A percentile compares a stretch with the other conserved stretches of the same genome.
Evolutionary conservation across 352 stramenopile species (phyloP).

Genomic region (Peronospora farinosa): DNA sequence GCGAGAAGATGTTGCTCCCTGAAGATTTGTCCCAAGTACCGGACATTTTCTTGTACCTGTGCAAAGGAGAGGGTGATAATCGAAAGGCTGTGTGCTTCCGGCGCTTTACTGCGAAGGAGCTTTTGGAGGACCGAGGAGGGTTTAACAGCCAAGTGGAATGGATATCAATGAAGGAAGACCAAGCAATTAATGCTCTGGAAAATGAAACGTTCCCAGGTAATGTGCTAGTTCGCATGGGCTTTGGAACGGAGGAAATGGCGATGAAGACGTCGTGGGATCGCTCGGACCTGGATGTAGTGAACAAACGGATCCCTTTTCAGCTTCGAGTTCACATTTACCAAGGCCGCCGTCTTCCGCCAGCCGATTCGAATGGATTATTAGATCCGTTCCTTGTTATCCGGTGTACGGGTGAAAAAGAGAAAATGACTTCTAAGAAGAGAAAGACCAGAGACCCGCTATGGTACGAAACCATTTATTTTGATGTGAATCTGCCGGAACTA

Average conservation of each 20-base stretch:
- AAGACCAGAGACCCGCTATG: slow-evolving; percentile 80
- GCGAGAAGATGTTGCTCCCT: slow-evolving; percentile 64
- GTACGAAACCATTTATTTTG: slow-evolving; percentile 86
- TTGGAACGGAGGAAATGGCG: slow-evolving; percentile 68
- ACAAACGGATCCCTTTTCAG: slow-evolving; percentile 77
- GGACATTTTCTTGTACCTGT: slow-evolving; percentile 87
- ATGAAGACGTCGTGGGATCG: slow-evolving; percentile 49
- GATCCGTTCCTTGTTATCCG: slow-evolving; percentile 79
- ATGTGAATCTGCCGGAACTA: slow-evolving; percentile 73
- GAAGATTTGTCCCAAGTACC: slow-evolving; percentile 74
- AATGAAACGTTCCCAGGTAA: slow-evolving; percentile 81
- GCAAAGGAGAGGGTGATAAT: slow-evolving; percentile 54
- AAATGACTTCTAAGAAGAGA: slow-evolving; percentile 64
- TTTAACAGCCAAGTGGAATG: slow-evolving; percentile 61
- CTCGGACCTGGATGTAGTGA: slow-evolving; percentile 49
- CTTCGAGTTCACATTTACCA: slow-evolving; percentile 84
- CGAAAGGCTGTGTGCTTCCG: slow-evolving; percentile 69
- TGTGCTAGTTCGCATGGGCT: slow-evolving; percentile 67
- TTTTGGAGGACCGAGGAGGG: slow-evolving; percentile 45
- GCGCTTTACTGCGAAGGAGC: slow-evolving; percentile 71
- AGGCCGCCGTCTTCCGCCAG: slow-evolving; percentile 62
- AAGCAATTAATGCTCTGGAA: slow-evolving; percentile 66
- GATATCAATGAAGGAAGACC: slow-evolving; percentile 79
- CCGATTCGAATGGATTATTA: slow-evolving; percentile 79
- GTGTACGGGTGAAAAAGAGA: slow-evolving; percentile 75